Evolutionary conservation across 1,139 yeast species (phyloP).

Genomic region (Lodderomyces beijingensis): DNA sequence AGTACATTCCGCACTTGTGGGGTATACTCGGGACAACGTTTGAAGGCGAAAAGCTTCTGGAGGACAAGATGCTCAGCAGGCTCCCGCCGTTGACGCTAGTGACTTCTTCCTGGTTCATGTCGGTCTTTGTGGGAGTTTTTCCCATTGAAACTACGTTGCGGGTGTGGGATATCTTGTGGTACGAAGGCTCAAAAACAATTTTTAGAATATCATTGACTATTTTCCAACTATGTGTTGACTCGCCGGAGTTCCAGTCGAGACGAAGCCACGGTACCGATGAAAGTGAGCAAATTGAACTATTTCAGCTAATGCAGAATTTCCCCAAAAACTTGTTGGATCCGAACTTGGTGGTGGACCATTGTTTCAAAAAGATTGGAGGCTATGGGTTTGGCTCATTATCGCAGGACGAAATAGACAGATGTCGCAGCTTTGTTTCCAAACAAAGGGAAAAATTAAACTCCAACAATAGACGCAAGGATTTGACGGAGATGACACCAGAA

Average conservation of each 20-base stretch:
- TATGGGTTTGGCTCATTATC: slow-evolving; percentile 65
- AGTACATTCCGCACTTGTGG: slow-evolving; percentile 84
- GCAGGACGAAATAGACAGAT: slow-evolving; percentile 75
- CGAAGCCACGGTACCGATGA: slow-evolving; percentile 20
- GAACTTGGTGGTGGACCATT: slow-evolving; percentile 60
- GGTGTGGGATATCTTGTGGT: slow-evolving; percentile 93
- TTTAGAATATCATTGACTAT: slow-evolving; percentile 82
- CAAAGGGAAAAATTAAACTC: slow-evolving; percentile 46
- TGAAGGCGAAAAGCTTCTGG: slow-evolving; percentile 43
- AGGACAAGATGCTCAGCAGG: slow-evolving; percentile 62
- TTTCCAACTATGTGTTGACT: slow-evolving; percentile 73
- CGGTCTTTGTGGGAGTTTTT: slow-evolving; percentile 79
- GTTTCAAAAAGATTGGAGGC: slow-evolving; percentile 72
- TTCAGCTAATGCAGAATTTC: slow-evolving; percentile 77
- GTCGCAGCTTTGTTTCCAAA: slow-evolving; percentile 71
- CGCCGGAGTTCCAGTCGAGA: slow-evolving; percentile 32
- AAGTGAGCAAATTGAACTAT: slow-evolving; percentile 76
- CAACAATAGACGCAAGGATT: slow-evolving; percentile 26
- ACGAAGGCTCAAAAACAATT: slow-evolving; percentile 83
- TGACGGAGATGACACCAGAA: slow-evolving; percentile 37
- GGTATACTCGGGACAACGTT: slow-evolving; percentile 39
- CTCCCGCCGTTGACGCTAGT: slow-evolving; percentile 90
- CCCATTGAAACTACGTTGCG: slow-evolving; percentile 86
- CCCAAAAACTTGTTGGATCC: slow-evolving; percentile 77
- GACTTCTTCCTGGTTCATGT: slow-evolving; percentile 98